phyloP scores from a whole-genome alignment of 1,284 basidiomycete genomes.

The Trametes versicolor region DNA sequence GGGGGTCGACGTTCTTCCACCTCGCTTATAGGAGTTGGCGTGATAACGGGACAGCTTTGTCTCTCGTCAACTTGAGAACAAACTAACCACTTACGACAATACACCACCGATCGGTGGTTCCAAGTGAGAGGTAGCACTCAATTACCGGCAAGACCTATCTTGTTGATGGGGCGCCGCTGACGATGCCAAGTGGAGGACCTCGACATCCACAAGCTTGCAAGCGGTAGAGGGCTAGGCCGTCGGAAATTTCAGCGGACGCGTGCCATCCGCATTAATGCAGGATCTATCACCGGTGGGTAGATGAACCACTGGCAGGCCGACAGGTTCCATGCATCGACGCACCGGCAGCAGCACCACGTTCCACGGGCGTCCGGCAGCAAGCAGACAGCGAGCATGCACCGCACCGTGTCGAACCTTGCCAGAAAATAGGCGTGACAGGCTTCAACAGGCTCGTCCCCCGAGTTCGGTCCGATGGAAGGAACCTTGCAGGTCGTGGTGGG shows the following conservation, averaged over 20 bases:
- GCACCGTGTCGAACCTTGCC: not conserved
- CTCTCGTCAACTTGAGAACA: no score
- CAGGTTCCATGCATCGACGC: not conserved
- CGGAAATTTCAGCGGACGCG: not conserved
- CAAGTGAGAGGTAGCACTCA: no score
- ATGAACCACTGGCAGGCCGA: not conserved
- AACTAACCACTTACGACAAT: no score
- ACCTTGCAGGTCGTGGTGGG: not conserved
- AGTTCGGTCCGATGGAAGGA: conserved; percentile 1
- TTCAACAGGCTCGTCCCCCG: not conserved
- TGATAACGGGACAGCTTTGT: no score
- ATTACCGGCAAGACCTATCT: no score
- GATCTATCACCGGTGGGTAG: not conserved
- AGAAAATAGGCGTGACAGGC: conserved; percentile 5
- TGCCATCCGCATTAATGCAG: not conserved
- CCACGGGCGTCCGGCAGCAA: not conserved
- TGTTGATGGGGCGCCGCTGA: no score
- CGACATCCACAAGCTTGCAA: no score
- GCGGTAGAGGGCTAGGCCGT: no score
- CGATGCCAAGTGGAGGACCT: no score
- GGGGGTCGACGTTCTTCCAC: no score
- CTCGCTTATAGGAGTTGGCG: no score
- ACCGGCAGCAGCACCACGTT: not conserved
- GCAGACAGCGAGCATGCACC: not conserved
- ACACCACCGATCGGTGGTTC: no score